These are phyloP conservation scores for Naegleria lovaniensis DNA, from an alignment of 208 protist genomes.

Conservation along the genomic window DNA sequence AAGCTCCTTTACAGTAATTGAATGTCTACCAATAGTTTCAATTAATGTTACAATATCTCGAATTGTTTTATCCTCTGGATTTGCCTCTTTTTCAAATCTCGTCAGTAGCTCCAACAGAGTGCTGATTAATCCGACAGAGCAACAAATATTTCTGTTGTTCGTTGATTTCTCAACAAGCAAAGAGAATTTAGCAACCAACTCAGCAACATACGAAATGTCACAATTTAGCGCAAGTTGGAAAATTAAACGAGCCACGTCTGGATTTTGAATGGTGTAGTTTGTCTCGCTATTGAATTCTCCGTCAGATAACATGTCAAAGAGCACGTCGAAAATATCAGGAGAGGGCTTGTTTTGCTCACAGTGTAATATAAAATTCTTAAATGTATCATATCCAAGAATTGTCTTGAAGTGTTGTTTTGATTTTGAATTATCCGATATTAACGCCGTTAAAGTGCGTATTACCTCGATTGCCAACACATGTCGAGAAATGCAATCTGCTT, in stretches of 20 bases:
- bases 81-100: not conserved
- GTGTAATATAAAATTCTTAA: not conserved
- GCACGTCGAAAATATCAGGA: not conserved
- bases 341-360: not conserved
- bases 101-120: not conserved
- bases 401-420: not conserved
- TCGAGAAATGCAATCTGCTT: not conserved
- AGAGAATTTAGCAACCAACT: not conserved
- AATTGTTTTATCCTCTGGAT: not conserved
- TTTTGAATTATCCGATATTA: not conserved
- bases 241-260: not conserved
- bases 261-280: not conserved
- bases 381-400: not conserved
- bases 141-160: constrained; percentile 9
- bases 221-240: not conserved
- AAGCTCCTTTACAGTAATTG: constrained; percentile 19
- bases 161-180: not conserved
- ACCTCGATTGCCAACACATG: not conserved
- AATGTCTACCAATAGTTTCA: not conserved
- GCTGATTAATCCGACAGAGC: not conserved
- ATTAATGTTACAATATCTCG: not conserved
- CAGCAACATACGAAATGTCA: not conserved
- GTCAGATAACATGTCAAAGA: constrained; percentile 16
- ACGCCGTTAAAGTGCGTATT: not conserved
- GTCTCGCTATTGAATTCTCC: not conserved